phyloP scores from a whole-genome alignment of 1,284 basidiomycete species.

The Volvariella volvacea region DNA sequence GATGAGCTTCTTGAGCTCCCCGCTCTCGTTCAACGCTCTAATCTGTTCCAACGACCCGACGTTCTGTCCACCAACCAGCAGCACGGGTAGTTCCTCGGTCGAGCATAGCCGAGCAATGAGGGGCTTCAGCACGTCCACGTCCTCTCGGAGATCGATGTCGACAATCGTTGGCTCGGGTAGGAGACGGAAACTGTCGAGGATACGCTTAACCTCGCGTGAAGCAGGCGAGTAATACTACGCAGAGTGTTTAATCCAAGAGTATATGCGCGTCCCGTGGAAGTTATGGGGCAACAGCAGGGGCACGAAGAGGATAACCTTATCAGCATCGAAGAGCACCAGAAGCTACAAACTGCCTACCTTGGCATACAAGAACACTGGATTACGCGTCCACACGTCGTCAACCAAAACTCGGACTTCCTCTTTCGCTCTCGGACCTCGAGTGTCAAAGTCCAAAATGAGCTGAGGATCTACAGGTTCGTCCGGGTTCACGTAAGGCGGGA shows the following conservation, averaged over 20 bases:
- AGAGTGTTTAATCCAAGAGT: not conserved
- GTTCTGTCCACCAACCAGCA: constrained; percentile 61
- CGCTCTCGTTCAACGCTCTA: constrained; percentile 39
- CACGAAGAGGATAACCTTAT: not conserved
- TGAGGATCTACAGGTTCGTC: constrained; percentile 65
- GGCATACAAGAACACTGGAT: constrained; percentile 75
- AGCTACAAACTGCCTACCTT: constrained; percentile 43
- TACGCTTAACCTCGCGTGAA: constrained; percentile 62
- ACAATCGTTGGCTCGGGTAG: constrained; percentile 64
- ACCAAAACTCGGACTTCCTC: constrained; percentile 53
- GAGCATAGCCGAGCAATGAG: constrained; percentile 44
- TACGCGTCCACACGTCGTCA: constrained; percentile 59
- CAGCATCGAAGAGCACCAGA: no score
- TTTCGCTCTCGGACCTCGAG: constrained; percentile 44
- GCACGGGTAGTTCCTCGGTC: constrained; percentile 54
- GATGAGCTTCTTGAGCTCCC: constrained; percentile 47
- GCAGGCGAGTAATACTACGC: constrained; percentile 52
- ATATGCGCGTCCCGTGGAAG: not conserved
- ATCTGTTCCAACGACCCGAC: constrained; percentile 55
- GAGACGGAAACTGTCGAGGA: constrained; percentile 55
- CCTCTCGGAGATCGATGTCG: constrained; percentile 59
- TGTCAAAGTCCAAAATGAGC: constrained; percentile 80
- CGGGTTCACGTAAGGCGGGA: constrained; percentile 66
- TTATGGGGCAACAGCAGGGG: not conserved
- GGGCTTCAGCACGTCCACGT: constrained; percentile 46